phyloP scores from a whole-genome alignment of 2,329 filamentous ascomycete species.

The Cladosporium sp. region DNA sequence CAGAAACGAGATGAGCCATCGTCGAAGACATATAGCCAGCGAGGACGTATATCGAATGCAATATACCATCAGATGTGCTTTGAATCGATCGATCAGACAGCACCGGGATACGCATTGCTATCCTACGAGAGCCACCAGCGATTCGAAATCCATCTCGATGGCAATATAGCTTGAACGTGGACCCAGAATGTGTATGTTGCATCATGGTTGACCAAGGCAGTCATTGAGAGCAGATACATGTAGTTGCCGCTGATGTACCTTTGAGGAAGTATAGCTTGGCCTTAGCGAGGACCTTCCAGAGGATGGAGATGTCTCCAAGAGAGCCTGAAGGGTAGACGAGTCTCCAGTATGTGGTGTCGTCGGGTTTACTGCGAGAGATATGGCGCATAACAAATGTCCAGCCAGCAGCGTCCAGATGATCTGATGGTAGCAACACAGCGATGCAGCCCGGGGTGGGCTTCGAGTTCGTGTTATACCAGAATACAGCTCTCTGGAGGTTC shows the following conservation, averaged over 20 bases:
- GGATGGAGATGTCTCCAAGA: neutral
- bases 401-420: neutral
- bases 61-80: neutral
- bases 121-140: too few relatives aligned
- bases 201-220: neutral
- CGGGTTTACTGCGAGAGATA: neutral
- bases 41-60: neutral
- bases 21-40: neutral
- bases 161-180: neutral
- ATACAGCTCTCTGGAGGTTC: neutral
- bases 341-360: neutral
- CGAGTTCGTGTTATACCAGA: neutral
- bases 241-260: neutral
- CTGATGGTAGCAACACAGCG: neutral
- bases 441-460: neutral
- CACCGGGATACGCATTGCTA: neutral
- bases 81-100: neutral
- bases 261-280: neutral
- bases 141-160: neutral
- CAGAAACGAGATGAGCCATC: neutral
- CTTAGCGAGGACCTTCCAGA: neutral
- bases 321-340: neutral
- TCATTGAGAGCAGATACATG: neutral
- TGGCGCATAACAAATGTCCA: neutral
- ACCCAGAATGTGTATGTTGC: neutral